phyloP scores from a whole-genome alignment of 2,329 filamentous ascomycete genomes.

The Trichoderma sp. region DNA sequence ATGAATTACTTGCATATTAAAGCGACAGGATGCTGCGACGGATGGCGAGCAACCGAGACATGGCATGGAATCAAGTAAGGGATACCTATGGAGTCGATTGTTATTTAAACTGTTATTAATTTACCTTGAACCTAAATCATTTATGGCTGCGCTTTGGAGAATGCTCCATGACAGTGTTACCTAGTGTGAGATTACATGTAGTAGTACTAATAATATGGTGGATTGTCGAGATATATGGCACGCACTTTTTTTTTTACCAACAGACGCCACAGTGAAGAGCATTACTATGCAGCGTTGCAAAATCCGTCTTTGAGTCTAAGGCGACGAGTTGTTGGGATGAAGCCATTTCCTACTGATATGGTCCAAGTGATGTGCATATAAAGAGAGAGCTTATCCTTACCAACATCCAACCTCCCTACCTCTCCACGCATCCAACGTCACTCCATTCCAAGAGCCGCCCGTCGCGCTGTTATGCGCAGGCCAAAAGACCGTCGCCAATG shows the following conservation, averaged over 20 bases:
- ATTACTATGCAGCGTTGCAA: not conserved
- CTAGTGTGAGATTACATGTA: not conserved
- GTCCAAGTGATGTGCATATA: not conserved
- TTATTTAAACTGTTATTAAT: conserved; percentile 12
- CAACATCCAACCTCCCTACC: not conserved
- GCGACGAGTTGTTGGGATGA: not conserved
- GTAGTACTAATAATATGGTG: not conserved
- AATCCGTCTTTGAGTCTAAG: not conserved
- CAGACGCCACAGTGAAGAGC: not conserved
- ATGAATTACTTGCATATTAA: conserved; percentile 10
- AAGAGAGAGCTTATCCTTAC: not conserved
- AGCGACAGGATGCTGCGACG: not conserved
- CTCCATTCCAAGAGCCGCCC: not conserved
- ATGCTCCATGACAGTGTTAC: not conserved
- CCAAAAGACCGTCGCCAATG: not conserved
- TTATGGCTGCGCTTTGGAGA: not conserved
- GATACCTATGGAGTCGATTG: conserved; percentile 9
- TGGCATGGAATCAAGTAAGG: conserved; percentile 3
- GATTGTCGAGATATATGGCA: not conserved
- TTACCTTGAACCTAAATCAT: not conserved
- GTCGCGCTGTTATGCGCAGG: not conserved
- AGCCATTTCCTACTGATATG: not conserved
- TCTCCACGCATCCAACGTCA: not conserved
- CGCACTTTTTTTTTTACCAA: no score
- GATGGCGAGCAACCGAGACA: conserved; percentile 3